phyloP scores from a whole-genome alignment of 2,329 filamentous ascomycete genomes.

The Ceratocystiopsis sp. region DNA sequence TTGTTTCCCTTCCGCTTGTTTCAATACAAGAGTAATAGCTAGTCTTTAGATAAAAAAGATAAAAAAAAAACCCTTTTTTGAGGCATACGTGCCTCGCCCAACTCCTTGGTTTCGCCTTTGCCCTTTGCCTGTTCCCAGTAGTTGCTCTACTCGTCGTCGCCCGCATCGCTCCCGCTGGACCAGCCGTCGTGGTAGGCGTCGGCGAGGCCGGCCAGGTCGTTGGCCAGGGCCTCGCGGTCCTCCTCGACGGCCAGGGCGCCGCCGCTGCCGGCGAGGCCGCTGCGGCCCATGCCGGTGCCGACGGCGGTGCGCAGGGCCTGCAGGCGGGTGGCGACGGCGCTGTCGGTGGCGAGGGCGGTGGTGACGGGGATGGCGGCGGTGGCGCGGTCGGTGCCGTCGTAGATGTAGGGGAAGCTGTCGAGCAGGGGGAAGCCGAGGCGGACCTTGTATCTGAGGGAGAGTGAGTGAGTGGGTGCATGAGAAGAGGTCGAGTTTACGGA shows the following conservation, averaged over 20 bases:
- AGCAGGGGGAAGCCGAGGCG: conserved; percentile 55
- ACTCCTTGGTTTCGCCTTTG: too few relatives aligned
- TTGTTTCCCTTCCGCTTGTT: too few relatives aligned
- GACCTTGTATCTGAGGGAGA: conserved; percentile 27
- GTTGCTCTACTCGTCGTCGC: conserved; percentile 36
- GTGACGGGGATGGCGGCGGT: conserved; percentile 28
- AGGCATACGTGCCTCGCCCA: not conserved
- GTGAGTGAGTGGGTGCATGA: not conserved
- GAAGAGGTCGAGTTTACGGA: not conserved
- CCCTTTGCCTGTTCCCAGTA: not conserved
- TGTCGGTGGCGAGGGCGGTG: conserved; percentile 55
- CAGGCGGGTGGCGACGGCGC: conserved; percentile 52
- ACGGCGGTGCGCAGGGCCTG: conserved; percentile 45
- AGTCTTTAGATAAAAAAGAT: too few relatives aligned
- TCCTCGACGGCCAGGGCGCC: conserved; percentile 47
- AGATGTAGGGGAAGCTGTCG: conserved; percentile 70
- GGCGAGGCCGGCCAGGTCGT: conserved; percentile 64
- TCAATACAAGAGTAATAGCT: too few relatives aligned
- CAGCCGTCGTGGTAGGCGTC: conserved; percentile 84
- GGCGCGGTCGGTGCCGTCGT: conserved; percentile 21
- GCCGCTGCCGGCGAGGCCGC: conserved; percentile 40
- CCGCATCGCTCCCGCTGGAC: conserved; percentile 58
- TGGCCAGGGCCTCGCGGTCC: conserved; percentile 69
- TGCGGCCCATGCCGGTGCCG: conserved; percentile 23
- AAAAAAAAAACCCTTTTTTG: not conserved